These are phyloP conservation scores for Chaetomium sp. DNA, from an alignment of 2,329 filamentous ascomycete genomes.

Conservation along the genomic window DNA sequence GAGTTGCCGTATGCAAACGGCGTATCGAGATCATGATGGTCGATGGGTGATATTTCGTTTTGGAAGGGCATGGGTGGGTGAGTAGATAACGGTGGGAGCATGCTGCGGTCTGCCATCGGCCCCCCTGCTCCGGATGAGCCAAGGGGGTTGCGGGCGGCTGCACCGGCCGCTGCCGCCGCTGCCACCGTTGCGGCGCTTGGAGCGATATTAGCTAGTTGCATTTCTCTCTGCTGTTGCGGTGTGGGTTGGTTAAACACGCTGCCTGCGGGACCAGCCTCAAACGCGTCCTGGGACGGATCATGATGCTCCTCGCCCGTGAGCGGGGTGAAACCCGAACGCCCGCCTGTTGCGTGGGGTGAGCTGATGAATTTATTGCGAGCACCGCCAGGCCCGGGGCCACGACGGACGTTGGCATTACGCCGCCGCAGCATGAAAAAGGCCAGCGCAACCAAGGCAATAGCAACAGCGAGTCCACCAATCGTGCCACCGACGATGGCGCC, in stretches of 20 bases:
- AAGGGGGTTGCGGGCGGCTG: background rate
- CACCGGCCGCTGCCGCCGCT: background rate
- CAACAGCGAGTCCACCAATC: slow-evolving; percentile 44
- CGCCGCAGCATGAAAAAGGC: slow-evolving; percentile 40
- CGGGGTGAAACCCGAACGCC: slow-evolving; percentile 34
- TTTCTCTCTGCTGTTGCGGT: background rate
- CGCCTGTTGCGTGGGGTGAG: slow-evolving; percentile 21
- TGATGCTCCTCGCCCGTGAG: slow-evolving; percentile 29
- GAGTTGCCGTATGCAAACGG: slow-evolving; percentile 18
- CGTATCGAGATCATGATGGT: slow-evolving; percentile 15
- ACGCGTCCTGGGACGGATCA: slow-evolving; percentile 23
- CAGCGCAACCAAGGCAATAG: slow-evolving; percentile 38
- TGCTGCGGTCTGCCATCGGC: background rate
- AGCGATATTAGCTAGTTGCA: background rate
- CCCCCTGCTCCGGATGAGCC: too few species aligned
- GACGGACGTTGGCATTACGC: slow-evolving; percentile 36
- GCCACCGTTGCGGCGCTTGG: background rate
- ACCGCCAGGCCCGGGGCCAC: slow-evolving; percentile 35
- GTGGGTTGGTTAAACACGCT: slow-evolving; percentile 2
- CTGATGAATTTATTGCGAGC: slow-evolving; percentile 35
- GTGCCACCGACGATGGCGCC: slow-evolving; percentile 50
- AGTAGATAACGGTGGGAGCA: slow-evolving; percentile 12
- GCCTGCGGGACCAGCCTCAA: slow-evolving; percentile 21
- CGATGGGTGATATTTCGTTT: slow-evolving; percentile 16
- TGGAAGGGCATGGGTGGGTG: slow-evolving; percentile 15